Conservation (phyloP, 352 stramenopile species). For the Phytophthora sansomeana region DNA sequence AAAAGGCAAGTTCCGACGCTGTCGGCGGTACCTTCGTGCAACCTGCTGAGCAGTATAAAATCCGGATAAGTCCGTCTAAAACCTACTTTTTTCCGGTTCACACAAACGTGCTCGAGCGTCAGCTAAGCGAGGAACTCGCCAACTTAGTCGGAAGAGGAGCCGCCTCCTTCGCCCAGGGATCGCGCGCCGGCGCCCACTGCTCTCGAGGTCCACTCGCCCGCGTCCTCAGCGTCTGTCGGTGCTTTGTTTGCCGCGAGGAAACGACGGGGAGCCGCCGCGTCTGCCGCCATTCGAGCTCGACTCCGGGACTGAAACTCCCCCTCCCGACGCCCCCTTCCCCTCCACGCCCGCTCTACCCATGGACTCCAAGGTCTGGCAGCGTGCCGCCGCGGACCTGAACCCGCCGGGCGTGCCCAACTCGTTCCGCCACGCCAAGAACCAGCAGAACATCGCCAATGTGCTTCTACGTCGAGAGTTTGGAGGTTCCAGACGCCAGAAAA, state of each 20-base stretch:
- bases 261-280: slow-evolving; percentile 10
- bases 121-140: slow-evolving; percentile 1
- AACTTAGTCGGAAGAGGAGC: slow-evolving; percentile 17
- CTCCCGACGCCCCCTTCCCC: slow-evolving; percentile 1
- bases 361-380: slow-evolving; percentile 75
- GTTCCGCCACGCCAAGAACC: slow-evolving; percentile 66
- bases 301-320: slow-evolving; percentile 25
- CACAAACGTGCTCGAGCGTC: slow-evolving; percentile 15
- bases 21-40: no score
- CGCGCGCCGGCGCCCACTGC: neutral
- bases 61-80: no score
- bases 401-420: slow-evolving; percentile 79
- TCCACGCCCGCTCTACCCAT: slow-evolving; percentile 11
- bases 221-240: slow-evolving; percentile 5
- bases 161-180: slow-evolving; percentile 13
- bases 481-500: slow-evolving; percentile 49
- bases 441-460: slow-evolving; percentile 76
- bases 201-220: slow-evolving; percentile 7
- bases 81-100: slow-evolving; percentile 10
- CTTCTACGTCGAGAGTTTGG: slow-evolving; percentile 70
- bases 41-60: no score
- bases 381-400: slow-evolving; percentile 72
- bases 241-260: slow-evolving; percentile 7
- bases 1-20: no score
- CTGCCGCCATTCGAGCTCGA: neutral